Evolutionary conservation across 1,284 basidiomycete species (phyloP).

Genomic region (Ustilago trichophora): DNA sequence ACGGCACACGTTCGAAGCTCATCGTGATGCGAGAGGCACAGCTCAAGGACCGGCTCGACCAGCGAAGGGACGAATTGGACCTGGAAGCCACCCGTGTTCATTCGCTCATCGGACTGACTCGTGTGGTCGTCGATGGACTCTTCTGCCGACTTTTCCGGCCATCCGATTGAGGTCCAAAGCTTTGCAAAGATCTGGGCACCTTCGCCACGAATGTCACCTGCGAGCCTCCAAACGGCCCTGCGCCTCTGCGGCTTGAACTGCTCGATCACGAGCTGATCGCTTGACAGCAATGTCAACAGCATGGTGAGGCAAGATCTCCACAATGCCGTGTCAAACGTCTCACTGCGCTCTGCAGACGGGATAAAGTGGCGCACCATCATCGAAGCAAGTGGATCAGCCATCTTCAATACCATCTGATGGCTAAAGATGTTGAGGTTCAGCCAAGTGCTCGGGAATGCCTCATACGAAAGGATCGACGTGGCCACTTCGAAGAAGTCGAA

Average conservation of each 20-base stretch:
- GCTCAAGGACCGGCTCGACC: constrained; percentile 87
- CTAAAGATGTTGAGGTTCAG: constrained; percentile 89
- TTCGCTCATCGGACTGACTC: constrained; percentile 31
- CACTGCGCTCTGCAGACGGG: constrained; percentile 73
- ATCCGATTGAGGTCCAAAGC: constrained; percentile 82
- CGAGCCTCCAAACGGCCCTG: constrained; percentile 91
- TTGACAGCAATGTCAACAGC: constrained; percentile 84
- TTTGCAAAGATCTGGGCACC: constrained; percentile 84
- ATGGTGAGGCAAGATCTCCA: constrained; percentile 86
- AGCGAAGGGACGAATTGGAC: constrained; percentile 73
- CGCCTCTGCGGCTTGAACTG: constrained; percentile 92
- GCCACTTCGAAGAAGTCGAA: constrained; percentile 83
- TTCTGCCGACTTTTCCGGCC: constrained; percentile 36
- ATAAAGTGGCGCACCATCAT: constrained; percentile 84
- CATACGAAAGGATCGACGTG: constrained; percentile 82
- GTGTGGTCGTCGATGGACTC: constrained; percentile 14
- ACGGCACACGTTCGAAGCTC: constrained; percentile 88
- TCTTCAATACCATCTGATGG: constrained; percentile 86
- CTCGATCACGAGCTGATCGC: constrained; percentile 90
- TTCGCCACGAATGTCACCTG: constrained; percentile 91
- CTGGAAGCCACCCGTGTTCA: constrained; percentile 63
- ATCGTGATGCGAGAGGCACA: constrained; percentile 94
- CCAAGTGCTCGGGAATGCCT: constrained; percentile 91
- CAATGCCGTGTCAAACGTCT: constrained; percentile 78
- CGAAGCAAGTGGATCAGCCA: constrained; percentile 82